Conservation (phyloP, 352 stramenopile species). For the Pilasporangium apinafurcum region DNA sequence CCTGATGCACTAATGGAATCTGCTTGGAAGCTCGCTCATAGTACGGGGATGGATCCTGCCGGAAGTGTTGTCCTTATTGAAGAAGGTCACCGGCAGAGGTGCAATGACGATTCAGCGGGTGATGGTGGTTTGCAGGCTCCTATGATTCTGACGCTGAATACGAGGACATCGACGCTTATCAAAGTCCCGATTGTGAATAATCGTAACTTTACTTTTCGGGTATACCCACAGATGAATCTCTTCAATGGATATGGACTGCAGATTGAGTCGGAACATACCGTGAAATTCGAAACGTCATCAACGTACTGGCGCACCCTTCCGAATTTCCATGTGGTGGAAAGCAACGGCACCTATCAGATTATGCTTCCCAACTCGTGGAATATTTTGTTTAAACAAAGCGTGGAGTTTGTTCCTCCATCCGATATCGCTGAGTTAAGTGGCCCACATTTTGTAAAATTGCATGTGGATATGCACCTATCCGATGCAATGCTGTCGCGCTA, state of each 20-base stretch:
- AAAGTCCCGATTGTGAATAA: slow-evolving; percentile 9
- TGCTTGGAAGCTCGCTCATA: slow-evolving; percentile 3
- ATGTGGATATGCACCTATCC: slow-evolving; percentile 51
- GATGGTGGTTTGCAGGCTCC: slow-evolving; percentile 1
- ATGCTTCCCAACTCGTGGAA: slow-evolving; percentile 45
- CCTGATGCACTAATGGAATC: slow-evolving; percentile 1
- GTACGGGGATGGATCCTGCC: slow-evolving; percentile 25
- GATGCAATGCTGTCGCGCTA: slow-evolving; percentile 35
- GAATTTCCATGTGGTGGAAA: slow-evolving; percentile 39
- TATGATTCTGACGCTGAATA: slow-evolving; percentile 28
- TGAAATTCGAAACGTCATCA: slow-evolving; percentile 31
- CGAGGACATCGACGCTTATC: slow-evolving; percentile 21
- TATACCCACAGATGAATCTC: slow-evolving; percentile 33
- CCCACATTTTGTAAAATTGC: slow-evolving; percentile 15
- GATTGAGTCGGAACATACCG: slow-evolving; percentile 29
- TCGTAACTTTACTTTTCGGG: slow-evolving; percentile 27
- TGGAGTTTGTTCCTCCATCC: slow-evolving; percentile 20
- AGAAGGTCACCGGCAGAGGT: slow-evolving; percentile 15
- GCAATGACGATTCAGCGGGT: too few relatives aligned
- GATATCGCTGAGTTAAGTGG: background rate
- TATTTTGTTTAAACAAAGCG: slow-evolving; percentile 51
- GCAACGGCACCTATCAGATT: slow-evolving; percentile 33
- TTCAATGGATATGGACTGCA: slow-evolving; percentile 55
- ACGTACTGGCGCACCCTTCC: slow-evolving; percentile 40
- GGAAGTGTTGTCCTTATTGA: slow-evolving; percentile 47